These are phyloP conservation scores for Hypoxylon fuscum DNA, from an alignment of 495 filamentous ascomycete genomes.

Conservation along the genomic window DNA sequence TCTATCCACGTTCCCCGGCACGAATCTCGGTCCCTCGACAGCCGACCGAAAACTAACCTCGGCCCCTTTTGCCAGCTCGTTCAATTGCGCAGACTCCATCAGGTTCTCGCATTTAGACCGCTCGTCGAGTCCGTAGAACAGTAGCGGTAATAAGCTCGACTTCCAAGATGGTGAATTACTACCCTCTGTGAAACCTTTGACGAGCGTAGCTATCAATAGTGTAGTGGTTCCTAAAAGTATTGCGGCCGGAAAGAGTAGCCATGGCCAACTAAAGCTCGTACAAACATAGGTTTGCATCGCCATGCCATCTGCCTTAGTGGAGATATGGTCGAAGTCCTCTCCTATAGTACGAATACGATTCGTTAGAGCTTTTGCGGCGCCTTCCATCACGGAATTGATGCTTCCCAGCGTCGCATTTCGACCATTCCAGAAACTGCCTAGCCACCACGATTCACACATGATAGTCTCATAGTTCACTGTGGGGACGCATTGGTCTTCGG, in stretches of 20 bases:
- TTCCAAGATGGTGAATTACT: neutral
- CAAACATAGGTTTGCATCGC: neutral
- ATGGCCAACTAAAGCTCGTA: neutral
- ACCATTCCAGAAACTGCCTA: neutral
- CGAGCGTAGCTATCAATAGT: neutral
- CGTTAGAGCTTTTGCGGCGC: neutral
- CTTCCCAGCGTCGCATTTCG: neutral
- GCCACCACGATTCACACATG: neutral
- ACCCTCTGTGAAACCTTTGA: neutral
- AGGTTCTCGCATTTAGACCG: neutral
- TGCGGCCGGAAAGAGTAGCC: neutral
- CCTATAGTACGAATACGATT: neutral
- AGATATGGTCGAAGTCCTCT: neutral
- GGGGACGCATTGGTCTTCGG: neutral
- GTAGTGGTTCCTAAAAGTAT: neutral
- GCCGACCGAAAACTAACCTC: neutral
- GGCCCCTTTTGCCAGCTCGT: neutral
- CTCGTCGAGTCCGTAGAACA: neutral
- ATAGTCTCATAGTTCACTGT: neutral
- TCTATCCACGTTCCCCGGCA: too few relatives aligned
- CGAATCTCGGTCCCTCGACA: neutral
- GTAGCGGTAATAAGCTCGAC: neutral
- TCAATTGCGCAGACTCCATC: neutral
- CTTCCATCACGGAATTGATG: slow-evolving; percentile 1
- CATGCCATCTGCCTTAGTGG: neutral